Evolutionary conservation across 2,329 filamentous ascomycete species (phyloP).

Genomic region (Penicillium sp.): DNA sequence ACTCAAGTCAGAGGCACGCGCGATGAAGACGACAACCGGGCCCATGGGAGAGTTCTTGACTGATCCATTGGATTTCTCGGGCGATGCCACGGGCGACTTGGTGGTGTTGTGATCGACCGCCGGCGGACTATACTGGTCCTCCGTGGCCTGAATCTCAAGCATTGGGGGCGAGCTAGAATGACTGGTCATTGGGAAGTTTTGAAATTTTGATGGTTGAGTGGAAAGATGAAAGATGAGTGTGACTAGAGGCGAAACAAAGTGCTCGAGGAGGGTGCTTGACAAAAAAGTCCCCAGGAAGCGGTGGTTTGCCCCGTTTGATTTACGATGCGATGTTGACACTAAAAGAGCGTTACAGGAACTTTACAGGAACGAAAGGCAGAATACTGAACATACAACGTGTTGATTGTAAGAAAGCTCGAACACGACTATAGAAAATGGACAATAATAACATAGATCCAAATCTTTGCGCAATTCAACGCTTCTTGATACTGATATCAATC

Average conservation of each 20-base stretch:
- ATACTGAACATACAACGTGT: slow-evolving; percentile 8
- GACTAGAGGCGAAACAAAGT: background rate
- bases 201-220: no score
- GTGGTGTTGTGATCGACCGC: background rate
- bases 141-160: background rate
- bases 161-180: background rate
- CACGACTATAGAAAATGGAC: slow-evolving; percentile 17
- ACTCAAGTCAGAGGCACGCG: background rate
- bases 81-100: background rate
- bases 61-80: background rate
- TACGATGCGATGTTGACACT: background rate
- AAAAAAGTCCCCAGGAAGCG: background rate
- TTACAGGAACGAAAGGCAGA: background rate
- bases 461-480: slow-evolving; percentile 42
- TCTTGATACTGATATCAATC: slow-evolving; percentile 78
- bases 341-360: background rate
- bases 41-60: background rate
- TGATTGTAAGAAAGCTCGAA: slow-evolving; percentile 4
- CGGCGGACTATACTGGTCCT: background rate
- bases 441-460: slow-evolving; percentile 19
- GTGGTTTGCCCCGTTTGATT: background rate
- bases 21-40: slow-evolving; percentile 4
- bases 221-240: background rate
- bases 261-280: background rate
- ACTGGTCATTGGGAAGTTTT: background rate